Evolutionary conservation across 2,329 filamentous ascomycete species (phyloP).

Genomic region (Cladosporium halotolerans): DNA sequence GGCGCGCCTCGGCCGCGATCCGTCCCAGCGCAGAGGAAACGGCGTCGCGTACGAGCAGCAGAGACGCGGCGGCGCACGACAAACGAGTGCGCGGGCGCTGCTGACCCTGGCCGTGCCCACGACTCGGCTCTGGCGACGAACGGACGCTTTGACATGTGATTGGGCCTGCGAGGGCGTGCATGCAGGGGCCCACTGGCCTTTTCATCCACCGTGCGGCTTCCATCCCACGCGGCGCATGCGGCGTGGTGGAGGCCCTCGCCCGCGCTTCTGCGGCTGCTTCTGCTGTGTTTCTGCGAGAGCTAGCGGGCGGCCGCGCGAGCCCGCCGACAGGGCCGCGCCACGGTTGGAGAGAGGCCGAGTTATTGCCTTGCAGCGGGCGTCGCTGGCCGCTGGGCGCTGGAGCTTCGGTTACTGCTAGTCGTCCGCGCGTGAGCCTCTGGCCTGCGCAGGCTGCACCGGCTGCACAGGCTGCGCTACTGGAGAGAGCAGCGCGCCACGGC

Average conservation of each 20-base stretch:
- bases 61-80: no score
- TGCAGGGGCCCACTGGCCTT: conserved; percentile 4
- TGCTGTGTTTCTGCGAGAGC: background rate
- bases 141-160: conserved; percentile 8
- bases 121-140: conserved; percentile 3
- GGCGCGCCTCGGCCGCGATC: no score
- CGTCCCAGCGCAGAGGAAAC: no score
- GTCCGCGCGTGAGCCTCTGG: background rate
- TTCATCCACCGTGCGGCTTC: conserved; percentile 9
- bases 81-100: background rate
- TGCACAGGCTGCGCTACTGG: background rate
- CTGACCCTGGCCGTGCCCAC: conserved; percentile 8
- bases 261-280: background rate
- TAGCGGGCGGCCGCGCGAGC: conserved; percentile 7
- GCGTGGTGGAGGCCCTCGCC: no score
- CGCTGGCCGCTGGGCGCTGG: background rate
- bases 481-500: background rate
- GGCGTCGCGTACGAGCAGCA: no score
- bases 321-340: conserved; percentile 6
- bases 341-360: conserved; percentile 9
- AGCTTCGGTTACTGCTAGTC: conserved; percentile 4
- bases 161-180: conserved; percentile 3
- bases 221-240: conserved; percentile 11
- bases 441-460: no score
- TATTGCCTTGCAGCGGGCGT: conserved; percentile 4